Percentiles rank a stretch among this genome's conserved stretches.
These are phyloP conservation scores for Apiotrichum brassicae DNA, from an alignment of 1,284 basidiomycete genomes.

Conservation along the genomic window DNA sequence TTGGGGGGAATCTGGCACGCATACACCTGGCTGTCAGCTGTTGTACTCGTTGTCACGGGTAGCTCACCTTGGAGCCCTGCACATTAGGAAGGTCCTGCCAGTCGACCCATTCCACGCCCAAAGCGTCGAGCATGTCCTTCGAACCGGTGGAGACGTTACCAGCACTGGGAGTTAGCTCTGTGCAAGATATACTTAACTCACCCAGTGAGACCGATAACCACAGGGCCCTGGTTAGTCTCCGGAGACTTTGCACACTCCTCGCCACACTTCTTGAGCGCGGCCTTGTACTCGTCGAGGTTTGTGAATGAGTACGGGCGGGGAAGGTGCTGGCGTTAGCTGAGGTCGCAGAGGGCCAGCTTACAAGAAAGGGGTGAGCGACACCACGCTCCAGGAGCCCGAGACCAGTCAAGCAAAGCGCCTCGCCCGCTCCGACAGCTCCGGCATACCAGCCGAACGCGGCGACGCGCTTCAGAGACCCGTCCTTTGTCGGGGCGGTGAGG, in stretches of 20 bases:
- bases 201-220: slow-evolving; percentile 78
- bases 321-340: slow-evolving; percentile 54
- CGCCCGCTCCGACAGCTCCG: slow-evolving; percentile 76
- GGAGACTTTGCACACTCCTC: slow-evolving; percentile 29
- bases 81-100: slow-evolving; percentile 57
- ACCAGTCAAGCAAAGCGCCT: slow-evolving; percentile 70
- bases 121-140: slow-evolving; percentile 61
- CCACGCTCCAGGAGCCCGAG: slow-evolving; percentile 70
- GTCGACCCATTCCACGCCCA: slow-evolving; percentile 59
- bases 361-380: slow-evolving; percentile 72
- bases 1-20: slow-evolving; percentile 64
- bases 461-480: slow-evolving; percentile 59
- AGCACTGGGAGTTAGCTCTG: slow-evolving; percentile 48
- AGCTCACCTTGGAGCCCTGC: slow-evolving; percentile 53
- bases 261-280: slow-evolving; percentile 58
- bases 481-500: slow-evolving; percentile 50
- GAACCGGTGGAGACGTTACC: slow-evolving; percentile 75
- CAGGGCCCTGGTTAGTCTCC: slow-evolving; percentile 56
- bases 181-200: slow-evolving; percentile 47
- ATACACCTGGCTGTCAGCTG: slow-evolving; percentile 55
- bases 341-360: slow-evolving; percentile 45
- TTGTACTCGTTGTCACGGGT: too few species aligned
- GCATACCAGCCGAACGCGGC: slow-evolving; percentile 87
- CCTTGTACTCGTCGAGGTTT: slow-evolving; percentile 56
- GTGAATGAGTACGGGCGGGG: slow-evolving; percentile 71